Percentiles rank a stretch among this genome's conserved stretches.
These are phyloP conservation scores for Sanguinoderma infundibulare DNA, from an alignment of 1,284 basidiomycete genomes.

Conservation along the genomic window DNA sequence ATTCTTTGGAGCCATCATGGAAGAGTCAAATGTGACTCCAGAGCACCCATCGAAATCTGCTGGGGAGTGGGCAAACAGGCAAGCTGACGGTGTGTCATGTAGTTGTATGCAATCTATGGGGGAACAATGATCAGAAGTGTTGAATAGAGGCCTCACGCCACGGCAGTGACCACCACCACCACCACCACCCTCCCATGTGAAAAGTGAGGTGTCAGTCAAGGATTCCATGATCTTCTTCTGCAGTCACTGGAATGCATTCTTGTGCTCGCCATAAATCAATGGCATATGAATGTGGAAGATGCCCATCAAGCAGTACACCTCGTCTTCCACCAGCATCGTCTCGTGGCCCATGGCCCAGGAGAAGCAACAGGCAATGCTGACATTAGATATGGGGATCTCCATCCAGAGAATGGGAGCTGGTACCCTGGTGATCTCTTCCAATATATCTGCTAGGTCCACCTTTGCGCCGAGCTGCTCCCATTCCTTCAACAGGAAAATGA, in stretches of 20 bases:
- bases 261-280: not conserved
- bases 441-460: not conserved
- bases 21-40: too few species aligned
- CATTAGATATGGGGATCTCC: not conserved
- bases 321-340: not conserved
- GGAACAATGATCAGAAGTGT: too few species aligned
- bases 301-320: slow-evolving; percentile 4
- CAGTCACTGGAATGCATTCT: not conserved
- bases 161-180: too few species aligned
- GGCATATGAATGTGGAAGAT: slow-evolving; percentile 7
- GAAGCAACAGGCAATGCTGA: slow-evolving; percentile 1
- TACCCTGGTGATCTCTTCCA: not conserved
- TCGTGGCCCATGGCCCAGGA: not conserved
- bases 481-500: not conserved
- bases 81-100: too few species aligned
- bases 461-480: not conserved
- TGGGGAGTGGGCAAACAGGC: too few species aligned
- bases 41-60: too few species aligned
- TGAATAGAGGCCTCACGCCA: too few species aligned
- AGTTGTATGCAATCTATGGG: too few species aligned
- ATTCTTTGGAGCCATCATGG: too few species aligned
- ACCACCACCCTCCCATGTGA: not conserved
- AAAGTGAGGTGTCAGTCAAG: not conserved
- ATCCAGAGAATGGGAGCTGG: not conserved
- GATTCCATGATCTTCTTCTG: slow-evolving; percentile 3